A percentile compares a stretch with the other conserved stretches of the same genome.
These are phyloP conservation scores for Gardenia jasminoides DNA, from an alignment of 257 asterid species.

Conservation along the genomic window DNA sequence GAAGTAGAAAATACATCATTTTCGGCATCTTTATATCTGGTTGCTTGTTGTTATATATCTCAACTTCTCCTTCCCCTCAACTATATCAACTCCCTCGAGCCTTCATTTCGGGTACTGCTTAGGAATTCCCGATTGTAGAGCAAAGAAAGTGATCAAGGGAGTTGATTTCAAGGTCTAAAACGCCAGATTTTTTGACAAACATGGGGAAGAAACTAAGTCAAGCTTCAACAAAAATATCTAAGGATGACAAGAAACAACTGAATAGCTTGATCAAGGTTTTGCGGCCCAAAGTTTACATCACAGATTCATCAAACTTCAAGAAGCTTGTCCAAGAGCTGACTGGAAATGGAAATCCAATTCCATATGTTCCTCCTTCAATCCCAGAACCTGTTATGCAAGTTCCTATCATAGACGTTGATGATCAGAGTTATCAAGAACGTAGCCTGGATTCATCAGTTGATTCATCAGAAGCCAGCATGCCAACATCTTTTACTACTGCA, in stretches of 20 bases:
- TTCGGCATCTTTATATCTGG: constrained; percentile 35
- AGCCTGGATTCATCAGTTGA: constrained; percentile 37
- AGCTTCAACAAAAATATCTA: constrained; percentile 31
- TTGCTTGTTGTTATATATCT: constrained; percentile 2
- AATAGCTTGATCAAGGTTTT: constrained; percentile 35
- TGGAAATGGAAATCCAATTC: constrained; percentile 31
- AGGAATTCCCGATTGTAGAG: constrained; percentile 3
- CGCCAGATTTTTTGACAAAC: background rate
- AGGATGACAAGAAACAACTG: constrained; percentile 35
- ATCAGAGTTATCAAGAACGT: constrained; percentile 23
- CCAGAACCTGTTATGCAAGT: constrained; percentile 14
- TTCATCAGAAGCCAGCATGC: constrained; percentile 28
- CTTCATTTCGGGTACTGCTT: background rate
- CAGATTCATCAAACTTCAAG: constrained; percentile 46
- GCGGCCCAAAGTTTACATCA: constrained; percentile 49
- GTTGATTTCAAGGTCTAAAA: constrained; percentile 21
- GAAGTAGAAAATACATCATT: constrained; percentile 31
- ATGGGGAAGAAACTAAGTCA: constrained; percentile 44
- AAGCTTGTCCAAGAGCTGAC: constrained; percentile 52
- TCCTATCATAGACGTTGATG: constrained; percentile 21
- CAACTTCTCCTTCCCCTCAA: constrained; percentile 4
- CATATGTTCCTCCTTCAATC: constrained; percentile 10
- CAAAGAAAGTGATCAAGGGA: constrained; percentile 15
- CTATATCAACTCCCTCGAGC: constrained; percentile 22
- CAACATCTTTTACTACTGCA: constrained; percentile 24